phyloP scores from a whole-genome alignment of 345 rosid genomes.

The Eucalyptus guilfoylei region DNA sequence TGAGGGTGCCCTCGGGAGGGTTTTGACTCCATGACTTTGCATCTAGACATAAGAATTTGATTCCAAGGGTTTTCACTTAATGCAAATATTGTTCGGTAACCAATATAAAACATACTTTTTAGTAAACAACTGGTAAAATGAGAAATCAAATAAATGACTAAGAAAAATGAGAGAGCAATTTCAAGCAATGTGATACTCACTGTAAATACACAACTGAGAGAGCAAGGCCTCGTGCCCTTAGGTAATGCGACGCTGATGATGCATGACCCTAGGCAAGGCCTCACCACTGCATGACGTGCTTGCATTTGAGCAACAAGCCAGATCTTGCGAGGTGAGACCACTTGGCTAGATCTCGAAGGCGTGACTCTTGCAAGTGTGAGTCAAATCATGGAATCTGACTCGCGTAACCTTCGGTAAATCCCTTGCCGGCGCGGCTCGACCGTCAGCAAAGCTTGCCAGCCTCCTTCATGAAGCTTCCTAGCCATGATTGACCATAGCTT shows the following conservation, averaged over 20 bases:
- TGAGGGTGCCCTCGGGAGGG: not conserved
- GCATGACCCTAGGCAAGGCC: not conserved
- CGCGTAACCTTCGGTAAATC: not conserved
- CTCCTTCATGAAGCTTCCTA: not conserved
- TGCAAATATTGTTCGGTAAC: not conserved
- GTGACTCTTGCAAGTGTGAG: not conserved
- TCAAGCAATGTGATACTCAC: not conserved
- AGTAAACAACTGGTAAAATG: not conserved
- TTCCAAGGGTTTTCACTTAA: not conserved
- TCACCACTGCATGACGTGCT: not conserved
- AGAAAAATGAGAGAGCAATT: not conserved
- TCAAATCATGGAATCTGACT: not conserved
- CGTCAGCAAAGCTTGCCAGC: not conserved
- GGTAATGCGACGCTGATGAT: not conserved
- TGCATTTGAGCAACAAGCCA: not conserved
- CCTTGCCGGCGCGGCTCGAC: not conserved
- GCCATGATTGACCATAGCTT: not conserved
- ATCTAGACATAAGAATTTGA: no score
- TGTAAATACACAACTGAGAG: not conserved
- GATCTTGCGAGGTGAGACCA: not conserved
- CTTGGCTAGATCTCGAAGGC: not conserved
- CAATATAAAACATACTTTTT: not conserved
- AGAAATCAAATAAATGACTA: not conserved
- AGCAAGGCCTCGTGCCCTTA: not conserved
- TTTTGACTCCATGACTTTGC: not conserved